Evolutionary conservation across 2,329 filamentous ascomycete genomes (phyloP), one percentile per base, ranked within the genome.

Genomic region (Microcyclospora tardicrescens): DNA sequence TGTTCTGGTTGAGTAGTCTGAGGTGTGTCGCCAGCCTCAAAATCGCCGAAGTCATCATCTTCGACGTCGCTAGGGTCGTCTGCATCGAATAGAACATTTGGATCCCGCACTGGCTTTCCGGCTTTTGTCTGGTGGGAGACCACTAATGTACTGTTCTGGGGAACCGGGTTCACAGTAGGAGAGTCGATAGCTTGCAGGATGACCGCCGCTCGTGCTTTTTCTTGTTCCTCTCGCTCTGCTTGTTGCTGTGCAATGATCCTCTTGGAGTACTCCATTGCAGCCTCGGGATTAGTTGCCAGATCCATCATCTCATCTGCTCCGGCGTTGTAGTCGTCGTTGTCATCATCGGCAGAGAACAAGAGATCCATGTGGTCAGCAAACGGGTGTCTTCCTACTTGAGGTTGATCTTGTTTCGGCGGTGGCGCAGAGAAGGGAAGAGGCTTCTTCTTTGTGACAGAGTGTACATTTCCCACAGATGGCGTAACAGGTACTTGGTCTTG

Each of bases 1-100:
- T 24, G n/a, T 11, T 30, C 14, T 36, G 37, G 27, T 11, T 38
- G 31, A 5, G 32, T 12, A 35, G 15, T n/a, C 6, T 19, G 19
- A 12, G 39, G 16, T 4, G n/a, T 19, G 2, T 44, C 38, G 10
- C 37, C 43, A 14, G 35, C 46, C 39, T 58, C 56, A 40, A 59
- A 59, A 29, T 57, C 56, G 9, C 55, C 58, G 43, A 57, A 59
- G 9, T 58, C 57, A 36, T 58, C 55, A 30, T 55, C 53, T 13
- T 52, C 55, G 10, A 48, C 48, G 5, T 39, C 46, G 16, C 49
- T 51, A 10, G 50, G 38, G 32, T 54, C 45, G 1, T 58, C 55
- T 3, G 48, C 53, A 42, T 60, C 56, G 38, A 59, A 59, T n/a
- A 59, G 44, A 10, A 59, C 50, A 40, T 53, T 45, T 10, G 44